Conservation (phyloP, 805 yeast species). For the Lipomyces anomalus region DNA sequence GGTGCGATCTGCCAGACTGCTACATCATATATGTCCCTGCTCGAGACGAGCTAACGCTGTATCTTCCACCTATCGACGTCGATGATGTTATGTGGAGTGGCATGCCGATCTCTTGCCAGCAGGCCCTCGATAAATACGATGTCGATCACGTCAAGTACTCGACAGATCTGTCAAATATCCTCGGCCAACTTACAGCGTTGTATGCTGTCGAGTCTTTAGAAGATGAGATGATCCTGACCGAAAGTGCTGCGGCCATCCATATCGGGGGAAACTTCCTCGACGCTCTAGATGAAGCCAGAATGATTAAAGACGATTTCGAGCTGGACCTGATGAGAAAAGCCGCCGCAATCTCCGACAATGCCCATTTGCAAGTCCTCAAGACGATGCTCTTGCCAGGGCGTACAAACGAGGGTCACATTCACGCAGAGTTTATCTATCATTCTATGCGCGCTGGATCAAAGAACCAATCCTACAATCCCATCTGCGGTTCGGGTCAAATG, state of each 20-base stretch:
- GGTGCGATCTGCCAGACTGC: conserved; percentile 74
- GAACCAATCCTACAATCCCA: conserved; percentile 84
- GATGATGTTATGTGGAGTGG: conserved; percentile 98
- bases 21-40: conserved; percentile 54
- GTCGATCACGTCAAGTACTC: conserved; percentile 75
- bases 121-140: conserved; percentile 62
- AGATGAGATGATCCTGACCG: conserved; percentile 1
- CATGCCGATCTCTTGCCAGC: conserved; percentile 60
- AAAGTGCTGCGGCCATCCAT: background rate
- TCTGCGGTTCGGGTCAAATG: conserved; percentile 88
- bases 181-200: conserved; percentile 1
- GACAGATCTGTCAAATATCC: conserved; percentile 40
- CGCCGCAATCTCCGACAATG: conserved; percentile 75
- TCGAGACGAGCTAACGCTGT: conserved; percentile 57
- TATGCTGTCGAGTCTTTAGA: conserved; percentile 4
- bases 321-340: conserved; percentile 73
- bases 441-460: conserved; percentile 92
- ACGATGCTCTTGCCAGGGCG: conserved; percentile 89
- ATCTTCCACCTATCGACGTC: conserved; percentile 73
- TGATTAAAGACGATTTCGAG: conserved; percentile 80
- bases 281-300: conserved; percentile 82
- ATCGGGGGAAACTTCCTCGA: conserved; percentile 33
- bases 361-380: conserved; percentile 88
- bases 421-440: conserved; percentile 93
- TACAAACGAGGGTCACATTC: conserved; percentile 79